phyloP scores from a whole-genome alignment of 805 yeast species.

The Sugiyamaella marilandica region DNA sequence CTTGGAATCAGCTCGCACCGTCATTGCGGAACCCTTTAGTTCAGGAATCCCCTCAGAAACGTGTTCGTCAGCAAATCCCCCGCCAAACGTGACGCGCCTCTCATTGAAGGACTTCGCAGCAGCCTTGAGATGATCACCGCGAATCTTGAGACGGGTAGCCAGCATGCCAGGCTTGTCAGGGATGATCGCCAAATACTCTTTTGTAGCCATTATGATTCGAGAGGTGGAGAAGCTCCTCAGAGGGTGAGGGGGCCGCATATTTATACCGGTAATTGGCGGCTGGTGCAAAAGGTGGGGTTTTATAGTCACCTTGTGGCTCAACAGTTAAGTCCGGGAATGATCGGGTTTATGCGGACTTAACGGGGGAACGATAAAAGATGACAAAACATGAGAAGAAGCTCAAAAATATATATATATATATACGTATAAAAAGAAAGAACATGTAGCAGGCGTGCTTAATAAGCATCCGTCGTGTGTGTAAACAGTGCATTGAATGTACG shows the following conservation, averaged over 20 bases:
- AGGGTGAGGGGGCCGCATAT: background rate
- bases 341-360: too few species aligned
- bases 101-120: constrained; percentile 29
- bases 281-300: background rate
- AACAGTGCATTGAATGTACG: too few species aligned
- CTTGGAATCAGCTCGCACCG: constrained; percentile 56
- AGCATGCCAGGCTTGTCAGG: constrained; percentile 60
- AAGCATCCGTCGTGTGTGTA: too few species aligned
- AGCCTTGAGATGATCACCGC: constrained; percentile 39
- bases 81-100: constrained; percentile 39
- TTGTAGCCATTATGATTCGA: background rate
- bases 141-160: constrained; percentile 32
- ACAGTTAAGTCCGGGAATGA: too few species aligned
- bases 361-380: too few species aligned
- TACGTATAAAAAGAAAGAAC: too few species aligned
- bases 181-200: constrained; percentile 63
- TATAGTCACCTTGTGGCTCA: too few species aligned
- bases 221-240: background rate
- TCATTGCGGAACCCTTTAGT: constrained; percentile 67
- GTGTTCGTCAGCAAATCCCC: constrained; percentile 32
- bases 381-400: too few species aligned
- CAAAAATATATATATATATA: too few species aligned
- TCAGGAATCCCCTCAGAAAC: constrained; percentile 32
- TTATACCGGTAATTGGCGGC: background rate
- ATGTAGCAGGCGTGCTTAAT: too few species aligned